Evolutionary conservation across 2,329 filamentous ascomycete genomes (phyloP).

Genomic region (Geosmithia morbida): DNA sequence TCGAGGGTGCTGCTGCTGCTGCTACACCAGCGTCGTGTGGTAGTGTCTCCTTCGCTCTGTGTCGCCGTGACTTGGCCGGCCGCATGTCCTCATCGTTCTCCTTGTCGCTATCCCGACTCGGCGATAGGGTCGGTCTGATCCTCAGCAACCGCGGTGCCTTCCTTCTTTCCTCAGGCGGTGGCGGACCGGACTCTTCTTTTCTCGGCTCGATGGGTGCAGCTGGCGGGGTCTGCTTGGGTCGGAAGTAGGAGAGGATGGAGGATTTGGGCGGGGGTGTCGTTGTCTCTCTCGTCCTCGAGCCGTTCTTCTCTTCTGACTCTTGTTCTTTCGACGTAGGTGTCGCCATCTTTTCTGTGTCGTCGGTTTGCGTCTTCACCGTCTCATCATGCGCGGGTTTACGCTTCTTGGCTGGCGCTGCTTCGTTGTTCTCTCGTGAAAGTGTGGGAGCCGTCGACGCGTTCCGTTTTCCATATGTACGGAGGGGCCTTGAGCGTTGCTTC

Average conservation of each 20-base stretch:
- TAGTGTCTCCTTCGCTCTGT: not conserved
- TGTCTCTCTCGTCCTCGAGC: not conserved
- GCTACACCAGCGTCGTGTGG: not conserved
- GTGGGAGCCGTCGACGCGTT: conserved; percentile 8
- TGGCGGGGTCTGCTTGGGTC: conserved; percentile 10
- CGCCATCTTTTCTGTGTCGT: not conserved
- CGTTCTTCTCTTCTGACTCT: not conserved
- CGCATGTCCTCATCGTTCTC: not conserved
- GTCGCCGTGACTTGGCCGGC: not conserved
- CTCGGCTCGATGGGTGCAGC: not conserved
- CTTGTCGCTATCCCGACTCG: not conserved
- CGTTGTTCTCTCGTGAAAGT: conserved; percentile 4
- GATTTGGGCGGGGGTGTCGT: conserved; percentile 10
- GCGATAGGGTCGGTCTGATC: conserved; percentile 3
- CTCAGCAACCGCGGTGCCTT: conserved; percentile 5
- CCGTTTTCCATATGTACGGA: conserved; percentile 26
- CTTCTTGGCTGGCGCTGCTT: conserved; percentile 11
- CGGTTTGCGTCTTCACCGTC: not conserved
- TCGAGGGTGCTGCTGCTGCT: not conserved
- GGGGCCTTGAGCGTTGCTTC: conserved; percentile 16
- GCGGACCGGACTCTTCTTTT: not conserved
- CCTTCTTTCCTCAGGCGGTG: conserved; percentile 3
- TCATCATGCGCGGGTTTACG: conserved; percentile 3
- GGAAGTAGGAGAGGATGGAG: conserved; percentile 27
- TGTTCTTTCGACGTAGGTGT: not conserved